These are phyloP conservation scores for Aleurites moluccanus DNA, from an alignment of 441 rosid genomes.

Conservation along the genomic window DNA sequence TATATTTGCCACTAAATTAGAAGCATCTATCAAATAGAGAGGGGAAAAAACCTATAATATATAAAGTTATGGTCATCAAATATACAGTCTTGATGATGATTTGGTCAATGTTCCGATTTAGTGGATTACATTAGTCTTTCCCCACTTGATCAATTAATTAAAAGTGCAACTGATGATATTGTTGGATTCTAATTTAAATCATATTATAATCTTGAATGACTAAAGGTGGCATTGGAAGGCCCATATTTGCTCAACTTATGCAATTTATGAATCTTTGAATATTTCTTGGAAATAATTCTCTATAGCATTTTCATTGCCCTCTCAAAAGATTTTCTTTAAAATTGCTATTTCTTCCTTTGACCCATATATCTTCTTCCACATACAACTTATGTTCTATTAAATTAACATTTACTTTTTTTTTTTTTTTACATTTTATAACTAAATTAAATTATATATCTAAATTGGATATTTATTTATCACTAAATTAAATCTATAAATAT, in stretches of 20 bases:
- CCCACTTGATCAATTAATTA: constrained; percentile 6
- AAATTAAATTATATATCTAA: no score
- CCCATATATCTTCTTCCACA: no score
- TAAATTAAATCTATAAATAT: no score
- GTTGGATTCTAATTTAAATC: constrained; percentile 19
- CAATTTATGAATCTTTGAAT: constrained; percentile 12
- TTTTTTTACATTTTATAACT: no score
- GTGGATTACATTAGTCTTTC: constrained; percentile 21
- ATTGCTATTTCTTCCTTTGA: no score
- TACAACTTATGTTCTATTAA: no score
- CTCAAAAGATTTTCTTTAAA: background rate
- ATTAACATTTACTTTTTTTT: no score
- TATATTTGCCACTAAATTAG: background rate
- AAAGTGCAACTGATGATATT: background rate
- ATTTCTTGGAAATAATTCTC: background rate
- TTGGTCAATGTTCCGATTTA: constrained; percentile 20
- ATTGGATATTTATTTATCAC: no score
- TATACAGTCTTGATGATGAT: background rate
- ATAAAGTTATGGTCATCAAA: background rate
- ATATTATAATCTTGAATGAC: background rate
- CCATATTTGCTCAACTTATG: constrained; percentile 13
- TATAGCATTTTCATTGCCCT: background rate
- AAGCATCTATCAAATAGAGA: background rate
- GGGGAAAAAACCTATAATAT: no score
- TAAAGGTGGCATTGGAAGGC: constrained; percentile 9